A percentile compares a stretch with the other conserved stretches of the same genome.
Evolutionary conservation across 2,329 filamentous ascomycete genomes (phyloP).

Genomic region (Aspergillus pseudoterreus): DNA sequence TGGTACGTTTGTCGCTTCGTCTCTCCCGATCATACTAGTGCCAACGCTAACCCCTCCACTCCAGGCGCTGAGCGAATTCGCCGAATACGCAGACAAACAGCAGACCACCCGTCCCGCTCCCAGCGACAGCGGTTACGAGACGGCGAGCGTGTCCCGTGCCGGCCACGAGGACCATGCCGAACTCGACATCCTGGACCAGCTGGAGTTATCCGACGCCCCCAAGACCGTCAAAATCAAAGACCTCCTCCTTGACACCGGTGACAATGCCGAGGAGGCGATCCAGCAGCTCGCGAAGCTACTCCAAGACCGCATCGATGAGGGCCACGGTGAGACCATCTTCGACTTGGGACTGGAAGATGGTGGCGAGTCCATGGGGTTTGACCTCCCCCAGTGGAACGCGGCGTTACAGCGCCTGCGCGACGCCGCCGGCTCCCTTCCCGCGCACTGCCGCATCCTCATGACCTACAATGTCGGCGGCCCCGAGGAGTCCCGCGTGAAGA

Average conservation of each 20-base stretch:
- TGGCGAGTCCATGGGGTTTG: constrained; percentile 78
- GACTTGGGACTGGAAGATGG: constrained; percentile 90
- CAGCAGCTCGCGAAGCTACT: constrained; percentile 64
- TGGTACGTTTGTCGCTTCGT: constrained; percentile 51
- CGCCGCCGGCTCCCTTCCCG: constrained; percentile 62
- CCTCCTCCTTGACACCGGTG: constrained; percentile 59
- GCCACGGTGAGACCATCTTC: constrained; percentile 84
- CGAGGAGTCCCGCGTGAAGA: constrained; percentile 63
- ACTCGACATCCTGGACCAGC: constrained; percentile 80
- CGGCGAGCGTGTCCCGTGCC: constrained; percentile 26
- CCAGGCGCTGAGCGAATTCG: constrained; percentile 87
- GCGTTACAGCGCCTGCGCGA: constrained; percentile 64
- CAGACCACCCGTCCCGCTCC: constrained; percentile 56
- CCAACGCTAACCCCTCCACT: neutral
- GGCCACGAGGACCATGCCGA: constrained; percentile 72
- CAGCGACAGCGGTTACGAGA: constrained; percentile 42
- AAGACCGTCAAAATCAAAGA: constrained; percentile 67
- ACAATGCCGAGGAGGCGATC: constrained; percentile 57
- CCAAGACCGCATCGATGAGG: constrained; percentile 69
- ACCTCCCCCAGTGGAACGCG: constrained; percentile 68
- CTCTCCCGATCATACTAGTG: neutral
- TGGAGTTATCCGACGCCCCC: constrained; percentile 67
- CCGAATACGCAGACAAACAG: constrained; percentile 94
- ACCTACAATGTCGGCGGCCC: constrained; percentile 86
- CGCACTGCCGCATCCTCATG: constrained; percentile 76